phyloP scores from a whole-genome alignment of 306 rosid genomes.

The Rubus idaeus region DNA sequence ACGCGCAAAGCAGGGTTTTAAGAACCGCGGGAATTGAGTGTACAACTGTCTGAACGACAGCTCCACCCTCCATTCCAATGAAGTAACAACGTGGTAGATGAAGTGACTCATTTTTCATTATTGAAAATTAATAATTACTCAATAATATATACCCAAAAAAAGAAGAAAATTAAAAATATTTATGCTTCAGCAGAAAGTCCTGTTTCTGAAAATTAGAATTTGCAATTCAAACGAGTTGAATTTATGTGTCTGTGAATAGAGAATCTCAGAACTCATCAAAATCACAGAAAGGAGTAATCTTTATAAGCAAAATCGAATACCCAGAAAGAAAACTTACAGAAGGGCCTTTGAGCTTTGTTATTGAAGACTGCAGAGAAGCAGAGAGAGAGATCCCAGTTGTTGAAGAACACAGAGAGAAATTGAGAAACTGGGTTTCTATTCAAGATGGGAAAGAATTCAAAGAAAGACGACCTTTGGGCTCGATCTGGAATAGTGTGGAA shows the following conservation, averaged over 20 bases:
- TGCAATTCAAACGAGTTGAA: background rate
- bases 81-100: constrained; percentile 10
- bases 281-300: constrained; percentile 10
- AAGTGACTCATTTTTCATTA: background rate
- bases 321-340: constrained; percentile 12
- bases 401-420: background rate
- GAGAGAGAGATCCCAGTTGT: constrained; percentile 8
- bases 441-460: constrained; percentile 1
- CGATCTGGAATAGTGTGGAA: background rate
- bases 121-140: constrained; percentile 5
- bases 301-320: constrained; percentile 2
- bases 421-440: background rate
- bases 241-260: background rate
- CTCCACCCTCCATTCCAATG: constrained; percentile 33
- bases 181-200: constrained; percentile 4
- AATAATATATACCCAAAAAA: background rate
- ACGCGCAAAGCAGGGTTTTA: constrained; percentile 21
- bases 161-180: background rate
- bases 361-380: constrained; percentile 6
- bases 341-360: constrained; percentile 7
- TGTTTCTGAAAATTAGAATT: background rate
- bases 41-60: constrained; percentile 35
- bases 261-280: background rate
- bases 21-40: constrained; percentile 5
- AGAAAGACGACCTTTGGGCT: background rate